Evolutionary conservation across 2,329 filamentous ascomycete genomes (phyloP), one percentile per base, ranked within the genome.

Genomic region (Aspergillus pseudoterreus): DNA sequence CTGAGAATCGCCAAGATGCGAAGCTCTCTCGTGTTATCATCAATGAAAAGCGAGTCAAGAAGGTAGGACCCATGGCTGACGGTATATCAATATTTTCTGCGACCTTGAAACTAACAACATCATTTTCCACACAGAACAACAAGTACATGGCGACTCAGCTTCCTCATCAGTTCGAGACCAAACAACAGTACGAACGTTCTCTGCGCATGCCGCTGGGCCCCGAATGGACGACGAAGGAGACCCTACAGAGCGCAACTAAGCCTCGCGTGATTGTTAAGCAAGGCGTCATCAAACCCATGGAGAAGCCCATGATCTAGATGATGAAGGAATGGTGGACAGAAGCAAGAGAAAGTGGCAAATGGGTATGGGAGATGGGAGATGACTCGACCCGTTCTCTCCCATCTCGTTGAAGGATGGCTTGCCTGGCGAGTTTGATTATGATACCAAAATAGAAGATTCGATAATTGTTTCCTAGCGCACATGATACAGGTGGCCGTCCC

Each of bases 161-260:
- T 46, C 94, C 94, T 45, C 89, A 95, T 72, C 86, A 85, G n/a
- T 97, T 91, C 71, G 92, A 96, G 78, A 90, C 82, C 24, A 82
- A 81, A 60, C 82, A 88, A 65, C 91, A 96, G 77, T 97, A 97
- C 73, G 94, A 99, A 78, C 79, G 92, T 46, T 88, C 87, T 57
- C 76, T 97, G 52, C 81, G 92, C 41, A 74, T 96, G 59, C 94
- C 94, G 1, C 83, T 97, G 54, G 94, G 94, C 1, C 90, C 88
- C 14, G 92, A 99, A 72, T 99, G 92, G 92, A 85, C 86, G 61
- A 97, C 92, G n/a, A 96, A 96, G 81, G 85, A 90, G 76, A 90
- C 88, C 12, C 94, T 94, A 80, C 92, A 97, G 77, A 84, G 87
- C 62, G 83, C 83, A 55, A 95, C 88, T 53, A 95, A 92, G 81